Conservation (phyloP, 306 rosid species). For the Ormosia semicastrata region DNA sequence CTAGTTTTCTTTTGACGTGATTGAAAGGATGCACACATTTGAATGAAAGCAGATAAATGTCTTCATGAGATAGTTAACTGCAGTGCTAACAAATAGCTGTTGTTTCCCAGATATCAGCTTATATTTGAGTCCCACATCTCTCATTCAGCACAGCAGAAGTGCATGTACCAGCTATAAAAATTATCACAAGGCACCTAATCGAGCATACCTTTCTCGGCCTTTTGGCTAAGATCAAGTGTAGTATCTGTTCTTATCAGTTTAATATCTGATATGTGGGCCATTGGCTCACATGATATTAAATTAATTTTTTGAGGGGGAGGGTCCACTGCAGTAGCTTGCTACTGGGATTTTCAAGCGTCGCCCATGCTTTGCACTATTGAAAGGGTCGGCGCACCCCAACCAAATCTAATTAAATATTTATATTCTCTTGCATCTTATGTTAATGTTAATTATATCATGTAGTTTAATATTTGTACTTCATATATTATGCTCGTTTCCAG, state of each 20-base stretch:
- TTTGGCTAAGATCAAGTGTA: conserved; percentile 18
- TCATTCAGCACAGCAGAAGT: not conserved
- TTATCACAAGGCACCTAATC: rapidly evolving
- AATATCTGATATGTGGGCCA: conserved; percentile 5
- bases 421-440: too few species aligned
- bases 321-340: not conserved
- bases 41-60: not conserved
- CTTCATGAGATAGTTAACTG: not conserved
- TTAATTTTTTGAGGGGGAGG: not conserved
- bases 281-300: not conserved
- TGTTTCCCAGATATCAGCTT: too few species aligned
- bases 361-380: not conserved
- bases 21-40: not conserved
- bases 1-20: not conserved
- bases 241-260: conserved; percentile 14
- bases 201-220: conserved; percentile 1
- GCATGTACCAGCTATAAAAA: not conserved
- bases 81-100: not conserved
- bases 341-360: not conserved
- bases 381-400: not conserved
- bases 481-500: too few species aligned
- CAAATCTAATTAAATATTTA: not conserved
- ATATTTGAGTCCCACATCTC: not conserved
- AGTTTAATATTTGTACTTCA: too few species aligned
- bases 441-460: too few species aligned